phyloP scores from a whole-genome alignment of 192 early-diverging fungal genomes.

The Backusella westeae region DNA sequence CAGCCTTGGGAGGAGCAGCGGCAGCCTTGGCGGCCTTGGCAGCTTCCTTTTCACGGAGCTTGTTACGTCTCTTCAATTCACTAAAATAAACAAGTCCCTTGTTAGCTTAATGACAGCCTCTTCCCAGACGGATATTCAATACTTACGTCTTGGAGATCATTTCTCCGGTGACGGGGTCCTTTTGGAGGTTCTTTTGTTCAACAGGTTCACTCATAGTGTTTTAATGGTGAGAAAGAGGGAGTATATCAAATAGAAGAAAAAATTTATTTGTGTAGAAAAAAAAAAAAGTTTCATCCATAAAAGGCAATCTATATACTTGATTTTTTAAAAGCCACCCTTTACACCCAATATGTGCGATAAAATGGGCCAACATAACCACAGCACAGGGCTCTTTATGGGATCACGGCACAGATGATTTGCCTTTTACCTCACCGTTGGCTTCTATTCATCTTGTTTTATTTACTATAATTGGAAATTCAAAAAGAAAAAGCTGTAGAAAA shows the following conservation, averaged over 20 bases:
- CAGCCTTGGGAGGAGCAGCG: conserved; percentile 43
- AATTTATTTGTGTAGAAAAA: not conserved
- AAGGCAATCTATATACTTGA: not conserved
- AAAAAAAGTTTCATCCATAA: not conserved
- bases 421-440: not conserved
- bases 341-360: not conserved
- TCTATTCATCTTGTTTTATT: not conserved
- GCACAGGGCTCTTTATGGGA: not conserved
- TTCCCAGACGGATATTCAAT: not conserved
- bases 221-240: not conserved
- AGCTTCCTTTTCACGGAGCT: conserved; percentile 89
- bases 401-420: too few relatives aligned
- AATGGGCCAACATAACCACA: not conserved
- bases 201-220: conserved; percentile 5
- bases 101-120: not conserved
- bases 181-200: conserved; percentile 50
- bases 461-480: not conserved
- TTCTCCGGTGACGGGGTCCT: conserved; percentile 89
- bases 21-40: conserved; percentile 57
- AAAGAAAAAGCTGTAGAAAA: not conserved
- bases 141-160: conserved; percentile 90
- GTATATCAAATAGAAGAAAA: not conserved
- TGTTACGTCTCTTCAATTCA: conserved; percentile 89
- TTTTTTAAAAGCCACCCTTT: not conserved
- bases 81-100: conserved; percentile 38